Evolutionary conservation across 768 basidiomycete genomes (phyloP).

Genomic region (Phanerochaete carnosa): DNA sequence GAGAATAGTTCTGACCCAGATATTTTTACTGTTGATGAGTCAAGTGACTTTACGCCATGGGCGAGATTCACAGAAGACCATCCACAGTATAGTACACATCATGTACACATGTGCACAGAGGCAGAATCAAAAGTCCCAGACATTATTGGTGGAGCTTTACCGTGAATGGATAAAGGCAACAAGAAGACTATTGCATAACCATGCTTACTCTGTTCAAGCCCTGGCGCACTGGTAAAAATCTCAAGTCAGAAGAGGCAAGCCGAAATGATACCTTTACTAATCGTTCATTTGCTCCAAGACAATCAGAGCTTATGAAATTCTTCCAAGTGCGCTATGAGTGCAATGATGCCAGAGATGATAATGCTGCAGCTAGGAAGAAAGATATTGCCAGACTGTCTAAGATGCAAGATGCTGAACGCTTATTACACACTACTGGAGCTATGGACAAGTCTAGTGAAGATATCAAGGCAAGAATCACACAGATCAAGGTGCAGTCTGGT

Average conservation of each 20-base stretch:
- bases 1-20: background rate
- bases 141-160: slow-evolving; percentile 27
- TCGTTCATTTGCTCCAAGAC: slow-evolving; percentile 14
- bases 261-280: background rate
- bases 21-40: too few relatives aligned
- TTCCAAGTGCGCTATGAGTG: too few relatives aligned
- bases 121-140: slow-evolving; percentile 27
- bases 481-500: background rate
- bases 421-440: background rate
- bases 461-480: background rate
- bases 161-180: slow-evolving; percentile 22
- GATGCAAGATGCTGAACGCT: background rate
- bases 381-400: background rate
- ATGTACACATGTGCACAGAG: slow-evolving; percentile 9
- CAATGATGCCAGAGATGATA: slow-evolving; percentile 33
- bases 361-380: slow-evolving; percentile 15
- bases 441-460: background rate
- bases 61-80: background rate
- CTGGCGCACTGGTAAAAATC: too few relatives aligned
- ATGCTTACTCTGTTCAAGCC: too few relatives aligned
- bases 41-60: too few relatives aligned
- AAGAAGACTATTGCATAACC: slow-evolving; percentile 9
- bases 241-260: background rate
- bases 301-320: too few relatives aligned
- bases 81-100: slow-evolving; percentile 22